These are phyloP conservation scores for Piedraia hortae DNA, from an alignment of 2,329 filamentous ascomycete species.

Conservation along the genomic window DNA sequence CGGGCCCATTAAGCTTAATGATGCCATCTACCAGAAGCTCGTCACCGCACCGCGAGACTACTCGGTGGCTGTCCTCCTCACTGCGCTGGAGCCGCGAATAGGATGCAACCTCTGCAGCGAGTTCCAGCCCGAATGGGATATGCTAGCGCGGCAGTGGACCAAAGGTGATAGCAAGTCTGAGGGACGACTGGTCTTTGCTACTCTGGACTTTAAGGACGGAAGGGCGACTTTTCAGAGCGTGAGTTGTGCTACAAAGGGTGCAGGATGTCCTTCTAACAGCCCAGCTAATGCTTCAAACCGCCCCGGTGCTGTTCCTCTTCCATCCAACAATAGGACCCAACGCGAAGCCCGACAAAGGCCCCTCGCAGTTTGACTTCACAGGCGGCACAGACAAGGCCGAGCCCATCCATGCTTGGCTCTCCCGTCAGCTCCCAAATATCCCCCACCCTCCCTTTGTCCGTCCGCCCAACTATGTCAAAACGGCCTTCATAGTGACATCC, in stretches of 20 bases:
- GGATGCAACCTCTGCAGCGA: slow-evolving; percentile 68
- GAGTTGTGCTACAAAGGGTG: slow-evolving; percentile 9
- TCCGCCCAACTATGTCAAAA: slow-evolving; percentile 65
- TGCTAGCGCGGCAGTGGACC: slow-evolving; percentile 63
- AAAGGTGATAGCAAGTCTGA: slow-evolving; percentile 54
- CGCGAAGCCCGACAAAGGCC: slow-evolving; percentile 39
- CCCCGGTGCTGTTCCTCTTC: slow-evolving; percentile 70
- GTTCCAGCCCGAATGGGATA: slow-evolving; percentile 83
- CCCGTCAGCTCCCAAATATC: slow-evolving; percentile 43
- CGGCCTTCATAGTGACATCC: slow-evolving; percentile 39
- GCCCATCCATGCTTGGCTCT: slow-evolving; percentile 49
- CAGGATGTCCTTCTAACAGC: slow-evolving; percentile 5
- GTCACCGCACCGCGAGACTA: slow-evolving; percentile 62
- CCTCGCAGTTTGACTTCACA: slow-evolving; percentile 61
- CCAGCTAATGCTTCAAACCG: slow-evolving; percentile 78
- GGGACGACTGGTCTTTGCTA: slow-evolving; percentile 50
- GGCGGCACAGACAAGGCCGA: slow-evolving; percentile 47
- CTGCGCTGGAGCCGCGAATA: slow-evolving; percentile 57
- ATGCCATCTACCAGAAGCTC: slow-evolving; percentile 45
- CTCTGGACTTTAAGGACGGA: slow-evolving; percentile 68
- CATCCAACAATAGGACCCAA: slow-evolving; percentile 59
- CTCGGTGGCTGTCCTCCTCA: slow-evolving; percentile 54
- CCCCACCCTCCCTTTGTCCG: slow-evolving; percentile 54
- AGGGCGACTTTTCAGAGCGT: slow-evolving; percentile 70
- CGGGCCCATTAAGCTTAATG: slow-evolving; percentile 49